phyloP scores from a whole-genome alignment of 805 yeast species.

The Barnettozyma siamensis region DNA sequence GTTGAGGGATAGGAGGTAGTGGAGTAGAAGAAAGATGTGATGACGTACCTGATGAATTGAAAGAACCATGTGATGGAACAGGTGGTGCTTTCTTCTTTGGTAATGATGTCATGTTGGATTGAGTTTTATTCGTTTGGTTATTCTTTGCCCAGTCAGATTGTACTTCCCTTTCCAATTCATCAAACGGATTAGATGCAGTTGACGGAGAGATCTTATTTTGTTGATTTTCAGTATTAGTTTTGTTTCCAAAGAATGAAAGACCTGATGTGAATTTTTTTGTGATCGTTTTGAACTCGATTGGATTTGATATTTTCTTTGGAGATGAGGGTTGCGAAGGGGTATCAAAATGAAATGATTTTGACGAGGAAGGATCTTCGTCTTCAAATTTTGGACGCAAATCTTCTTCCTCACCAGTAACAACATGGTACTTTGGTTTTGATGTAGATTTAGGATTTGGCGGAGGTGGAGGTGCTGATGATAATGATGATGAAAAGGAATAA shows the following conservation, averaged over 20 bases:
- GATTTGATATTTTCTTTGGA: background rate
- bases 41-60: slow-evolving; percentile 3
- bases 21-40: slow-evolving; percentile 1
- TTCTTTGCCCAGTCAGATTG: slow-evolving; percentile 26
- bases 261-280: slow-evolving; percentile 16
- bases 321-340: slow-evolving; percentile 3
- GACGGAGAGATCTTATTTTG: background rate
- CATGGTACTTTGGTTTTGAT: background rate
- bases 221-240: slow-evolving; percentile 1
- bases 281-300: slow-evolving; percentile 8
- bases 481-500: background rate
- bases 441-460: slow-evolving; percentile 2
- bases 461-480: background rate
- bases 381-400: background rate
- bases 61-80: slow-evolving; percentile 23
- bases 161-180: slow-evolving; percentile 30
- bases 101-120: background rate
- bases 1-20: slow-evolving; percentile 13
- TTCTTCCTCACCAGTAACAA: background rate
- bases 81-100: slow-evolving; percentile 20
- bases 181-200: slow-evolving; percentile 23
- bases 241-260: slow-evolving; percentile 11
- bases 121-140: slow-evolving; percentile 3
- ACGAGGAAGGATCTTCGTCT: background rate
- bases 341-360: background rate